These are phyloP conservation scores for Fonsecaea nubica DNA, from an alignment of 2,329 filamentous ascomycete species.

Conservation along the genomic window DNA sequence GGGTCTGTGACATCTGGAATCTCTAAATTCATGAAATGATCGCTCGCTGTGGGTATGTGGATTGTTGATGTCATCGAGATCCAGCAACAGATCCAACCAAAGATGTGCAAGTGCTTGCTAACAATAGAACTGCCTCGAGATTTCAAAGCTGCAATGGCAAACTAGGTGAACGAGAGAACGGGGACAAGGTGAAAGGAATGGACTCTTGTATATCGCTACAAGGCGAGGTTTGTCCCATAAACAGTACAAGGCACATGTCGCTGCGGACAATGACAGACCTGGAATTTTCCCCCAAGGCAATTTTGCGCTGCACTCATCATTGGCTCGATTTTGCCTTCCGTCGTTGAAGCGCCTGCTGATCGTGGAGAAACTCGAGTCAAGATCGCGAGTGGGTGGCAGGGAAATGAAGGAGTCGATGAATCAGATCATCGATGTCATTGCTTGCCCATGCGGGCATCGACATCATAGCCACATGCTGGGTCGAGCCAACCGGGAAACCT, in stretches of 20 bases:
- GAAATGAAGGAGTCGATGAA: constrained; percentile 50
- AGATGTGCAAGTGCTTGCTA: neutral
- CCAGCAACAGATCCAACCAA: neutral
- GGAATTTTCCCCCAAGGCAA: constrained; percentile 11
- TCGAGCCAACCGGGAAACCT: constrained; percentile 7
- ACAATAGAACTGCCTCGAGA: neutral
- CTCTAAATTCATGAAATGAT: neutral
- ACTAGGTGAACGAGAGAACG: constrained; percentile 4
- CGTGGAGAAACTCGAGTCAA: constrained; percentile 47
- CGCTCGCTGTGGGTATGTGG: constrained; percentile 4
- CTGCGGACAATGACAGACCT: constrained; percentile 10
- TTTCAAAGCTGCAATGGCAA: neutral
- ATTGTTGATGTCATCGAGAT: constrained; percentile 21
- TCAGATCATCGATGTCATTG: constrained; percentile 8
- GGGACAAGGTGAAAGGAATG: neutral
- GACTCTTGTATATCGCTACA: constrained; percentile 1
- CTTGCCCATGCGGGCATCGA: neutral
- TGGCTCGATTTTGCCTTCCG: constrained; percentile 15
- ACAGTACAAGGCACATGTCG: constrained; percentile 21
- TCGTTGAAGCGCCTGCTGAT: constrained; percentile 19
- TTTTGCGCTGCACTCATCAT: constrained; percentile 24
- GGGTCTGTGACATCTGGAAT: constrained; percentile 34
- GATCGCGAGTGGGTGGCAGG: constrained; percentile 46
- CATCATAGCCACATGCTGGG: constrained; percentile 14
- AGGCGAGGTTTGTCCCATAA: neutral